Base-by-base conservation (phyloP, 495 filamentous ascomycete species). In the Xylaria intraflava region DNA sequence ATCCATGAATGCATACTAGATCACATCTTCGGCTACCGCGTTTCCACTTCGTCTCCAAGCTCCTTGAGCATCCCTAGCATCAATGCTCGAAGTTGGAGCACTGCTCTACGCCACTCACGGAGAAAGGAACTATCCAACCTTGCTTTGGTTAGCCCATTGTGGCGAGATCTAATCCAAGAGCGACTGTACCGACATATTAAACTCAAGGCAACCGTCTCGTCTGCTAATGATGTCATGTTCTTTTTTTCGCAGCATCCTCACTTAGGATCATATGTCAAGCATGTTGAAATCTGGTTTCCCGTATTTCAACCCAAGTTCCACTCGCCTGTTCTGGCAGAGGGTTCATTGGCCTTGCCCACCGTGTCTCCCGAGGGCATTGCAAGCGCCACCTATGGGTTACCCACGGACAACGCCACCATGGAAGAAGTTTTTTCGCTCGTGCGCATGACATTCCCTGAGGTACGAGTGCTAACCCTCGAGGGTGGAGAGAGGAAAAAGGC, bases 221-320 rank as follows among this genome's bases (percentile, higher is more conserved):
- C 75, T 11, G 64, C 86, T 40, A 65, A 73, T 9, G 72, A 77
- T 38, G 76, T 81, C 7, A 70, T 73, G 54, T 58, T 64, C 17
- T 88, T 81, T 75, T 86, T 89, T 49, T 58, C 67, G 9, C 56
- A 62, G 12, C 75, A 84, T 46, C 72, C 78, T 19, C 80, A 86
- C 56, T 73, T 89, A 3, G 70, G 76, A 27, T 50, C 65, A 3
- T 81, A 86, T 46, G 82, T 88, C 49, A 83, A 83, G 45, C 84
- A 88, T 62, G 74, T 87, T 50, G 84, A 89, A 61, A 73, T 87
- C 16, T 87, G 85, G 81, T 82, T 88, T 43, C 86, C 86, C 6
- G 82, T 87, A 26, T 87, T 84, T 74, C 82, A 84, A 17, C 72
- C 75, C 36, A 72, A 72, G 38, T 74, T 69, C 43, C 70, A 77